phyloP scores from a whole-genome alignment of 306 rosid genomes.

The Ochetophila trinervis region DNA sequence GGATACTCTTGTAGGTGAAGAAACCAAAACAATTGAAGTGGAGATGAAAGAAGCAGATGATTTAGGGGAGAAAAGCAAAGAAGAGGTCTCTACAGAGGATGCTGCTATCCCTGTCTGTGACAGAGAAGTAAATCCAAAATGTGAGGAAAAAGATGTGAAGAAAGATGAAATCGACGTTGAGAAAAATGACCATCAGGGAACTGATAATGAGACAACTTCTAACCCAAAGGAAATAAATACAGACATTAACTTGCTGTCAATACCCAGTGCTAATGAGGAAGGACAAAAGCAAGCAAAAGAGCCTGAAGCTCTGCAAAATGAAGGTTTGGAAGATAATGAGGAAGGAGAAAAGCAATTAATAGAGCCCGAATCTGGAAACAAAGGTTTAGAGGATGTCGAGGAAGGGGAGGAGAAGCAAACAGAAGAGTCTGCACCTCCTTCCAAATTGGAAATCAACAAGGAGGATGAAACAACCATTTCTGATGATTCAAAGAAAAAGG shows the following conservation, averaged over 20 bases:
- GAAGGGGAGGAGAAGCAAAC: too few species aligned
- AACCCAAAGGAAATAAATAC: background rate
- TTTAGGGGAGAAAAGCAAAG: slow-evolving; percentile 3
- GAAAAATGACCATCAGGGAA: background rate
- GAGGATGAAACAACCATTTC: slow-evolving; percentile 8
- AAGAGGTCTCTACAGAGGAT: background rate
- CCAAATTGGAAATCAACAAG: background rate
- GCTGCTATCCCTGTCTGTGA: background rate
- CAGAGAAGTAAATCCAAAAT: background rate
- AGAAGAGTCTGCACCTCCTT: background rate
- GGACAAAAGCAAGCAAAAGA: background rate
- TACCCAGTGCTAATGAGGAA: background rate
- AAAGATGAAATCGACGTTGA: background rate
- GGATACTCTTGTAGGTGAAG: slow-evolving; percentile 10
- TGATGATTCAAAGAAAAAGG: background rate
- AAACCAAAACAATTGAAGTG: slow-evolving; percentile 5
- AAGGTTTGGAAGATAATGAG: background rate
- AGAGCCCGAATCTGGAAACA: too few species aligned
- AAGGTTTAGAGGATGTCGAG: too few species aligned
- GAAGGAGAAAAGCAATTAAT: too few species aligned
- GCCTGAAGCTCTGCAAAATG: background rate
- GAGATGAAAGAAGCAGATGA: slow-evolving; percentile 15
- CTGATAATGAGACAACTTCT: slow-evolving; percentile 1
- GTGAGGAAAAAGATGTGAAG: slow-evolving; percentile 6
- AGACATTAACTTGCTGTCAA: background rate